These are phyloP conservation scores for Clarireedia paspali DNA, from an alignment of 2,329 filamentous ascomycete species.

Conservation along the genomic window DNA sequence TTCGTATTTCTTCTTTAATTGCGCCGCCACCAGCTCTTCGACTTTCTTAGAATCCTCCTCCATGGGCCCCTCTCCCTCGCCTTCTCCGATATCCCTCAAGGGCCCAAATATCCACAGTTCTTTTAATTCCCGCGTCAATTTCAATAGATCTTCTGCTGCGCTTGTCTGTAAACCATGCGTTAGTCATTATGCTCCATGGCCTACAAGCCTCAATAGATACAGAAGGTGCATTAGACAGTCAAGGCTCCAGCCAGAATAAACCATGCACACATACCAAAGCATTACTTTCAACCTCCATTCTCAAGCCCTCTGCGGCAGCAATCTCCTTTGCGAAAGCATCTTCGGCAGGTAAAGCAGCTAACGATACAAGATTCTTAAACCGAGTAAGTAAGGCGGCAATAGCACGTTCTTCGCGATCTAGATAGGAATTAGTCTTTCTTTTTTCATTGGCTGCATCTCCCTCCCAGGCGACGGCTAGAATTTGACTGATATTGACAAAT, in stretches of 20 bases:
- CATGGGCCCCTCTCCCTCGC: slow-evolving; percentile 33
- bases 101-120: slow-evolving; percentile 43
- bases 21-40: slow-evolving; percentile 21
- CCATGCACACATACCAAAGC: slow-evolving; percentile 22
- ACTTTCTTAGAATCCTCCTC: slow-evolving; percentile 31
- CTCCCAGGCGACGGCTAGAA: background rate
- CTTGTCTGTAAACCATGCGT: slow-evolving; percentile 19
- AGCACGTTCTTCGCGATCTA: slow-evolving; percentile 39
- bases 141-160: slow-evolving; percentile 36
- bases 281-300: slow-evolving; percentile 28
- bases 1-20: slow-evolving; percentile 12
- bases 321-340: slow-evolving; percentile 26
- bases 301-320: slow-evolving; percentile 26
- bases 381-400: slow-evolving; percentile 39
- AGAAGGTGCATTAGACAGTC: too few relatives aligned
- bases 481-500: background rate
- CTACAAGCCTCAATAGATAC: background rate
- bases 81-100: slow-evolving; percentile 37
- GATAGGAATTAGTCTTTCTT: slow-evolving; percentile 11
- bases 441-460: background rate
- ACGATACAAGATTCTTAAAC: slow-evolving; percentile 35
- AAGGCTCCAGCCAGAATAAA: background rate
- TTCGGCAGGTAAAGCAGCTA: slow-evolving; percentile 21
- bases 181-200: background rate
- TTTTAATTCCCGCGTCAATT: slow-evolving; percentile 41